Evolutionary conservation across 2,329 filamentous ascomycete genomes (phyloP), one percentile per base, ranked within the genome.

Genomic region (Neobulgaria alba): DNA sequence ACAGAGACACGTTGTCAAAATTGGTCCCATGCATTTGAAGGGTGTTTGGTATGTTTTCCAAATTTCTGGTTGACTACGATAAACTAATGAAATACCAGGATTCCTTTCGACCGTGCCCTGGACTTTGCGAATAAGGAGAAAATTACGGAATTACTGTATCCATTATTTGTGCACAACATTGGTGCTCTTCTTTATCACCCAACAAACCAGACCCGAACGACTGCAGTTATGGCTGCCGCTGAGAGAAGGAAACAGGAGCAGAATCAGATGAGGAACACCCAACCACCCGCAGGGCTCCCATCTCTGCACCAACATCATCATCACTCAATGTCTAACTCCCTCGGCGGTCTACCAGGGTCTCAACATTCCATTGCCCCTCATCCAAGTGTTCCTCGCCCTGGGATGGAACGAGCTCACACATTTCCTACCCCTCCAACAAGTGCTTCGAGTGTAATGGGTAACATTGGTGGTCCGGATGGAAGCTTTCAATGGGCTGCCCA

Each of bases 41-140:
- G 92, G 92, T 58, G 89, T 95, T 52, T 95, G 89, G 88, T 93
- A 73, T 68, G 83, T 68, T n/a, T n/a, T n/a, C n/a, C n/a, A n/a
- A n/a, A n/a, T n/a, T n/a, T n/a, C n/a, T n/a, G n/a, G n/a, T n/a
- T n/a, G n/a, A n/a, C n/a, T n/a, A n/a, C n/a, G n/a, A 3, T 23
- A 26, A 16, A 33, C 39, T 41, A 33, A 38, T 26, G 23, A 38
- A 32, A n/a, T 26, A 14, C 36, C 54, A 95, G 89, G 89, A 98
- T 98, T 57, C 92, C 92, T 2, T 96, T 94, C 56, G 92, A 96
- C 55, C 82, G 92, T 51, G 92, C 92, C n/a, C 69, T 98, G 39
- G 92, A 96, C 57, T 96, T 98, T 61, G 92, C 92, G 51, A 98
- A 98, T 69, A 96, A 95, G 73, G 92, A 98, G 65, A 96, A 96